phyloP scores from a whole-genome alignment of 2,329 filamentous ascomycete species.

The Botrytis elliptica region DNA sequence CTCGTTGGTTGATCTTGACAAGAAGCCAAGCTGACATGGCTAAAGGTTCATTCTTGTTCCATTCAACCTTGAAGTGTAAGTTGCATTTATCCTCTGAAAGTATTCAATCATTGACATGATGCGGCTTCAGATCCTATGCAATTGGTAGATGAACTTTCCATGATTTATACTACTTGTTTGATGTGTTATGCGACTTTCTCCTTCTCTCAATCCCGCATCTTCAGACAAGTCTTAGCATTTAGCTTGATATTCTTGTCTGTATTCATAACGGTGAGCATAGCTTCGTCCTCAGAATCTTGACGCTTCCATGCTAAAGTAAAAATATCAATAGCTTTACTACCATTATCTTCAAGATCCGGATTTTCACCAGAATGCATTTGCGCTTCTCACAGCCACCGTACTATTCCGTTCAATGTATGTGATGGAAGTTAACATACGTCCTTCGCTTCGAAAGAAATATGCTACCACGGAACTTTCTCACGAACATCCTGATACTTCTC shows the following conservation, averaged over 20 bases:
- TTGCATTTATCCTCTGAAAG: background rate
- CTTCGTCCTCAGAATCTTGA: background rate
- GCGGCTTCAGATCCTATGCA: constrained; percentile 61
- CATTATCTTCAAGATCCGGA: constrained; percentile 70
- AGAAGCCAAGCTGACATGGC: background rate
- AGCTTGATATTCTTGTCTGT: constrained; percentile 51
- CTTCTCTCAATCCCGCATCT: constrained; percentile 50
- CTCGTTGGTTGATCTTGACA: background rate
- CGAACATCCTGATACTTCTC: constrained; percentile 42
- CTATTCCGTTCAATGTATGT: constrained; percentile 59
- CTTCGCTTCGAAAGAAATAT: constrained; percentile 45
- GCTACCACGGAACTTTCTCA: constrained; percentile 40
- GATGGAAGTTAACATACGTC: constrained; percentile 66
- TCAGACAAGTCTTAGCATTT: constrained; percentile 51
- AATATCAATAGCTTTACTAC: constrained; percentile 53
- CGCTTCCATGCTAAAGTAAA: background rate
- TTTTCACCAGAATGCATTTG: constrained; percentile 73
- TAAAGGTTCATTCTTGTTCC: constrained; percentile 40
- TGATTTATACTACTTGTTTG: constrained; percentile 71
- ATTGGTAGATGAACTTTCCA: constrained; percentile 66
- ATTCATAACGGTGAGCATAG: constrained; percentile 53
- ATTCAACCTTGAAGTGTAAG: constrained; percentile 44
- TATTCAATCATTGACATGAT: background rate
- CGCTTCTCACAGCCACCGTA: constrained; percentile 59
- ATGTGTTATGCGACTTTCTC: constrained; percentile 70